Percentiles rank a stretch among this genome's conserved stretches.
Evolutionary conservation across 768 basidiomycete species (phyloP).

Genomic region (Gloeophyllum trabeum): DNA sequence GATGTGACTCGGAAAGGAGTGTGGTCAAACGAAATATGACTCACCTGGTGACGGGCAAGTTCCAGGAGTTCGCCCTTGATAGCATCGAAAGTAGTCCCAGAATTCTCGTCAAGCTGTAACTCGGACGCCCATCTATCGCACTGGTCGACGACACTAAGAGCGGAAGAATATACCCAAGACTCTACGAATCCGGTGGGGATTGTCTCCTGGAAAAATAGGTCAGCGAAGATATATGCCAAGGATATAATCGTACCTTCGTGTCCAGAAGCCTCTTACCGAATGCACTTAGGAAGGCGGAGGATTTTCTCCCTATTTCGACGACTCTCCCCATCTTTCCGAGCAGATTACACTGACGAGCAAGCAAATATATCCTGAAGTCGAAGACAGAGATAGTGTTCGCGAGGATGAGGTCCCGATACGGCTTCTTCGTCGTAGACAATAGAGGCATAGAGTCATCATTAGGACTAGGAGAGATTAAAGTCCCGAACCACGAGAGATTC

Average conservation of each 20-base stretch:
- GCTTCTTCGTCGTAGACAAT: constrained; percentile 69
- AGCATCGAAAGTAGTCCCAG: constrained; percentile 48
- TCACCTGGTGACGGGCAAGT: constrained; percentile 79
- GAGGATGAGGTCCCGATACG: constrained; percentile 82
- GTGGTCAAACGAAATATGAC: background rate
- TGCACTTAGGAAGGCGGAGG: constrained; percentile 60
- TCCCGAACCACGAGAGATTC: constrained; percentile 89
- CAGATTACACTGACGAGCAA: constrained; percentile 74
- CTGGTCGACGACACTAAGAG: constrained; percentile 71
- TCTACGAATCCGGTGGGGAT: constrained; percentile 72
- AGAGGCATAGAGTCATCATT: constrained; percentile 77
- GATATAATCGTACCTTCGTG: constrained; percentile 42
- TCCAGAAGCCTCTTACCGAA: constrained; percentile 71
- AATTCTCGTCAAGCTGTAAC: constrained; percentile 33
- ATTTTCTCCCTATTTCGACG: constrained; percentile 61
- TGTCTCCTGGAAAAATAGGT: constrained; percentile 23
- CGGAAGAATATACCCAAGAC: constrained; percentile 89
- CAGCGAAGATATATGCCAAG: constrained; percentile 3
- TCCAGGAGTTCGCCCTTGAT: constrained; percentile 85
- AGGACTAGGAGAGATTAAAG: constrained; percentile 56
- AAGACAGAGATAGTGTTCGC: constrained; percentile 88
- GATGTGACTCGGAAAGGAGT: constrained; percentile 3
- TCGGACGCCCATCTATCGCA: constrained; percentile 62
- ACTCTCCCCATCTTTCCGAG: constrained; percentile 59
- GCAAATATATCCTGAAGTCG: constrained; percentile 86